Percentiles rank a stretch among this genome's conserved stretches.
Evolutionary conservation across 1,139 yeast species (phyloP).

Genomic region (Zygosaccharomyces pseudobailii): DNA sequence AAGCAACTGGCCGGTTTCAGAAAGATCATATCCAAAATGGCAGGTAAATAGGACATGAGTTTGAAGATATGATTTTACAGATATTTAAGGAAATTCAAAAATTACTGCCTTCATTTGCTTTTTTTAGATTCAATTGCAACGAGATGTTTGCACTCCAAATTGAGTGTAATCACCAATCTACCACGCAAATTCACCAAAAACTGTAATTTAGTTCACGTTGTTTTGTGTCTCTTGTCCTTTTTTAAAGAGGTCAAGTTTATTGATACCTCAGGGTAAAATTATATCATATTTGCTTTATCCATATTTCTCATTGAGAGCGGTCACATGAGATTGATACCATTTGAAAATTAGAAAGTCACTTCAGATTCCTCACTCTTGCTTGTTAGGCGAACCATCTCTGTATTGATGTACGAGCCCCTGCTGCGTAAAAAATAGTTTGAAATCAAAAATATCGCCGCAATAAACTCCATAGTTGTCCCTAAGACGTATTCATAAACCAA

Average conservation of each 20-base stretch:
- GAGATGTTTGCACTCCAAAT: background rate
- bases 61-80: background rate
- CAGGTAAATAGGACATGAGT: too few species aligned
- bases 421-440: conserved; percentile 3
- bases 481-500: conserved; percentile 6
- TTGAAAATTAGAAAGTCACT: background rate
- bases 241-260: background rate
- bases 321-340: background rate
- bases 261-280: background rate
- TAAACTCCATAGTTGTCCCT: conserved; percentile 8
- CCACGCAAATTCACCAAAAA: background rate
- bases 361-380: background rate
- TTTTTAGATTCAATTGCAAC: background rate
- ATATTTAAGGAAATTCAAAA: background rate
- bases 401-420: background rate
- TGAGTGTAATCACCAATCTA: conserved; percentile 1
- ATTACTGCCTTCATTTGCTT: background rate
- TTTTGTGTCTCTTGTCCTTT: background rate
- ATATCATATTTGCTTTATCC: background rate
- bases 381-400: background rate
- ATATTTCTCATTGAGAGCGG: background rate
- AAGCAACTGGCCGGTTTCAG: background rate
- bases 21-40: background rate
- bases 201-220: background rate
- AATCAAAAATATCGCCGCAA: background rate